phyloP scores from a whole-genome alignment of 2,329 filamentous ascomycete species.

The Cercospora sojina region DNA sequence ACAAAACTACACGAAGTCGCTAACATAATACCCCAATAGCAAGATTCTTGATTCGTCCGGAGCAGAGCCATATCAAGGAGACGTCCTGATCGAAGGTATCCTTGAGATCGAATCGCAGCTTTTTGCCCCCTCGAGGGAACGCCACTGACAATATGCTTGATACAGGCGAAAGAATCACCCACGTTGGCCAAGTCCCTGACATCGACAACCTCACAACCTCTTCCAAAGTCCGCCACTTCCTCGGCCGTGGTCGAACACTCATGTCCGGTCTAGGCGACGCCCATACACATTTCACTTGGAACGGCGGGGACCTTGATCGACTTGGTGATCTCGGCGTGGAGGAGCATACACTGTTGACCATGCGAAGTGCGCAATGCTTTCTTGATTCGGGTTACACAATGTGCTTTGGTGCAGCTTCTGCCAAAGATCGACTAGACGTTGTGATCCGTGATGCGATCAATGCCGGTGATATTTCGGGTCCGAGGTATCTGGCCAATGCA shows the following conservation, averaged over 20 bases:
- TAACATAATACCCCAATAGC: background rate
- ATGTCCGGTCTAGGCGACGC: constrained; percentile 54
- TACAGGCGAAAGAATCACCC: background rate
- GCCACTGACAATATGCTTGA: background rate
- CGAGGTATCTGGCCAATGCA: constrained; percentile 50
- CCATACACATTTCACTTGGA: constrained; percentile 53
- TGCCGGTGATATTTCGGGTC: constrained; percentile 49
- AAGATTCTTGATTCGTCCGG: constrained; percentile 44
- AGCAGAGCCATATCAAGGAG: constrained; percentile 8
- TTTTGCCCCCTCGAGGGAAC: no score
- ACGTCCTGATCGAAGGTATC: constrained; percentile 12
- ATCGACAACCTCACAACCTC: constrained; percentile 34
- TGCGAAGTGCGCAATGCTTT: constrained; percentile 46
- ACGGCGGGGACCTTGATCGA: constrained; percentile 44
- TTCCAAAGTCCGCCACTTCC: constrained; percentile 40
- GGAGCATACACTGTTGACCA: constrained; percentile 51
- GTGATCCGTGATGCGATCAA: constrained; percentile 54
- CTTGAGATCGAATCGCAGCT: background rate
- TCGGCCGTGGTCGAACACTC: constrained; percentile 47
- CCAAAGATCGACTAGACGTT: constrained; percentile 48
- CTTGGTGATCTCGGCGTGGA: constrained; percentile 48
- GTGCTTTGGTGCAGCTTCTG: constrained; percentile 50
- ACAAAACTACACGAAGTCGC: background rate
- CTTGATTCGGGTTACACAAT: constrained; percentile 54
- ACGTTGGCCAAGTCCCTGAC: constrained; percentile 34